These are phyloP conservation scores for Haplosporangium gracile DNA, from an alignment of 192 early-diverging fungal genomes.

Conservation along the genomic window DNA sequence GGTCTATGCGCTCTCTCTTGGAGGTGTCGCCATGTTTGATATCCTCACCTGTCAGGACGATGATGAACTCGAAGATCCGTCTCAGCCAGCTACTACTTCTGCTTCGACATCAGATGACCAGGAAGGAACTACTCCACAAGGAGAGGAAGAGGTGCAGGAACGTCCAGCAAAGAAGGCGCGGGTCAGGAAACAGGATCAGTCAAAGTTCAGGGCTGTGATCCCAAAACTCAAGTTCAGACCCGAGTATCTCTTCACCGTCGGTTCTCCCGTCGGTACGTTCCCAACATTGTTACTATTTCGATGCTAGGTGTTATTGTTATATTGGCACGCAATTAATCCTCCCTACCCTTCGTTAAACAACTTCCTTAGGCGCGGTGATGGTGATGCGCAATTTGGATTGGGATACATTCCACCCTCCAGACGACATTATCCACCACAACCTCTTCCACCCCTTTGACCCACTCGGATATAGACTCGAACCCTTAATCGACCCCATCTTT, in stretches of 20 bases:
- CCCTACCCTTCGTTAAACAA: background rate
- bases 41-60: constrained; percentile 65
- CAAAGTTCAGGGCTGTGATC: constrained; percentile 27
- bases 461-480: constrained; percentile 79
- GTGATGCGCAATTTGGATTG: constrained; percentile 74
- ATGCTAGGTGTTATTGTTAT: background rate
- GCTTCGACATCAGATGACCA: background rate
- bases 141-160: constrained; percentile 26
- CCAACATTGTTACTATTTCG: background rate
- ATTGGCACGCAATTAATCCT: background rate
- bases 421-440: constrained; percentile 72
- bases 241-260: constrained; percentile 61
- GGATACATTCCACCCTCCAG: constrained; percentile 63
- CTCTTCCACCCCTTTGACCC: constrained; percentile 85
- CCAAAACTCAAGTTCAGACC: constrained; percentile 64
- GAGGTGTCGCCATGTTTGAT: constrained; percentile 79
- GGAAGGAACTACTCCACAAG: constrained; percentile 1
- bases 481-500: constrained; percentile 66
- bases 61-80: constrained; percentile 35
- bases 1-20: constrained; percentile 76
- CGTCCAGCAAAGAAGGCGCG: constrained; percentile 17
- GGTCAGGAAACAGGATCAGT: constrained; percentile 41
- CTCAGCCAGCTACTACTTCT: background rate
- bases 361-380: constrained; percentile 66
- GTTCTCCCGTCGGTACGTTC: constrained; percentile 61